Conservation (phyloP, 805 yeast species). For the Yarrowia hollandica region DNA sequence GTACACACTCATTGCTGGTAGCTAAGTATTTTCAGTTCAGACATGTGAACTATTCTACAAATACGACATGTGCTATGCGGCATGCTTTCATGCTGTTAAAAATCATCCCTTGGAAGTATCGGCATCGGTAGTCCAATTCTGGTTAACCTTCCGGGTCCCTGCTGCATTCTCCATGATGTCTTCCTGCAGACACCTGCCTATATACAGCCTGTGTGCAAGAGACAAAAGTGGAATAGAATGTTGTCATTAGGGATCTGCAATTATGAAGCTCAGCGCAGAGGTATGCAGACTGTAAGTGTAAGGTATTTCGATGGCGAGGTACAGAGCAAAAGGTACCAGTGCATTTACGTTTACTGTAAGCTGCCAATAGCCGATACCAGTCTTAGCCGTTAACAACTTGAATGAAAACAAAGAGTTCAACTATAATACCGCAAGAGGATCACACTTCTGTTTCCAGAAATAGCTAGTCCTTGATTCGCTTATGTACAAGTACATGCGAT, state of each 20-base stretch:
- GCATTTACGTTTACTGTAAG: neutral
- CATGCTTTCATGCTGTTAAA: too few relatives aligned
- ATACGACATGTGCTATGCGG: too few relatives aligned
- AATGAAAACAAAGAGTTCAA: too few relatives aligned
- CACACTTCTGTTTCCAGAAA: neutral
- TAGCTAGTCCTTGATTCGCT: constrained; percentile 6
- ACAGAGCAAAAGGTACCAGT: neutral
- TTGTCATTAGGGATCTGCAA: neutral
- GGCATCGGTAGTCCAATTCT: too few relatives aligned
- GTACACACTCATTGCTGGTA: too few relatives aligned
- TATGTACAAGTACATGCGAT: constrained; percentile 12
- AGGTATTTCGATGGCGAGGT: neutral
- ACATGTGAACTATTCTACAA: too few relatives aligned
- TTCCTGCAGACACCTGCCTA: neutral
- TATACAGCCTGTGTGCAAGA: too few relatives aligned
- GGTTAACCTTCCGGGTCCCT: neutral
- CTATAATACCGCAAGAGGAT: too few relatives aligned
- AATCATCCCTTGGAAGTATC: too few relatives aligned
- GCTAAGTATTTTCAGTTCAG: too few relatives aligned
- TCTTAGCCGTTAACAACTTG: too few relatives aligned
- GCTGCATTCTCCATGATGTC: neutral
- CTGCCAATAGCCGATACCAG: too few relatives aligned
- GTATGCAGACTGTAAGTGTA: neutral
- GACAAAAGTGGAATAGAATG: neutral
- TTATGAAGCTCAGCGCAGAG: neutral